These are phyloP conservation scores for Russula emetica DNA, from an alignment of 768 basidiomycete genomes.

Conservation along the genomic window DNA sequence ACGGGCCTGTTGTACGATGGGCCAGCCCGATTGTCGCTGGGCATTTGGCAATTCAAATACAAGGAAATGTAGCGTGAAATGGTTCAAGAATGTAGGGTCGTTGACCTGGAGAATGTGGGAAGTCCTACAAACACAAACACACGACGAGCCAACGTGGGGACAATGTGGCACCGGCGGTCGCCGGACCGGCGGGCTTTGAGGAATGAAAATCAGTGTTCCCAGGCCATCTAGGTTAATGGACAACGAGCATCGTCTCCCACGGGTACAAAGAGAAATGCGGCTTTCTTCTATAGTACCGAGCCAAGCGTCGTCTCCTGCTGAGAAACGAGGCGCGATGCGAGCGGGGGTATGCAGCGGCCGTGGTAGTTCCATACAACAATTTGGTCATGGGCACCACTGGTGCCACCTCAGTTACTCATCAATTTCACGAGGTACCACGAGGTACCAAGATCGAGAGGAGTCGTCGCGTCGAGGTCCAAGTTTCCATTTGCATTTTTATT, in stretches of 20 bases:
- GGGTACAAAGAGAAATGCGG: neutral
- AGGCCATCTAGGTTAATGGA: neutral
- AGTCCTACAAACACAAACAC: no score
- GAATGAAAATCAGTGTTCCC: neutral
- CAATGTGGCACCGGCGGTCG: neutral
- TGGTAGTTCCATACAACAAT: neutral
- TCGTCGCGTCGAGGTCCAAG: conserved; percentile 15
- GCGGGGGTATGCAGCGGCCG: neutral
- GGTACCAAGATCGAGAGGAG: conserved; percentile 23
- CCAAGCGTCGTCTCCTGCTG: neutral
- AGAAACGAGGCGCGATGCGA: neutral
- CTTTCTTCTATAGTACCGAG: neutral
- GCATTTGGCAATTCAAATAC: neutral
- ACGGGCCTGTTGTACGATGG: no score
- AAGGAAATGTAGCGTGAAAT: neutral
- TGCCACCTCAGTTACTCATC: conserved; percentile 25
- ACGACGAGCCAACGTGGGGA: no score
- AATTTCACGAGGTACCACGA: conserved; percentile 15
- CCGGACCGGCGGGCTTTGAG: neutral
- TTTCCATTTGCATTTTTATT: conserved; percentile 21
- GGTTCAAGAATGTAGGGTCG: neutral
- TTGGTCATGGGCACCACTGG: conserved; percentile 16
- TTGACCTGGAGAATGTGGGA: neutral
- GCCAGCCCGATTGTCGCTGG: no score
- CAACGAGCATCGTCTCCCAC: neutral